phyloP scores from a whole-genome alignment of 768 basidiomycete species.

The Albatrellus ellisii region DNA sequence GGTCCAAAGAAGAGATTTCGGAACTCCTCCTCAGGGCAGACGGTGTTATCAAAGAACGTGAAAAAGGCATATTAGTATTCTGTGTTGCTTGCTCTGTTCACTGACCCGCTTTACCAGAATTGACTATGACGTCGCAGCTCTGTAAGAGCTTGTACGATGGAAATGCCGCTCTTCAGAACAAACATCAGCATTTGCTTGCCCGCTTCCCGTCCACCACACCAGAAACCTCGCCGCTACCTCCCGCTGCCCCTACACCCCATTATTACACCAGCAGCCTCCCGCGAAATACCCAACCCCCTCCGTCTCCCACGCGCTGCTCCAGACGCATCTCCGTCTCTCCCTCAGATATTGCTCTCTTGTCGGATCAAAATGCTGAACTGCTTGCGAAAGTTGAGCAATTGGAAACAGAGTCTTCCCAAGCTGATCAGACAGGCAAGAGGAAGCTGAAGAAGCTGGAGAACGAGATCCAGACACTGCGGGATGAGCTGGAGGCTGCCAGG shows the following conservation, averaged over 20 bases:
- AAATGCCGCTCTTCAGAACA: conserved; percentile 53
- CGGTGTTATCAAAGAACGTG: conserved; percentile 61
- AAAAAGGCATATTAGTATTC: conserved; percentile 42
- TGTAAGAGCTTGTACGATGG: conserved; percentile 60
- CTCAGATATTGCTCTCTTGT: conserved; percentile 53
- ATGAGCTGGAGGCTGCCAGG: conserved; percentile 69
- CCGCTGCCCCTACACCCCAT: conserved; percentile 14
- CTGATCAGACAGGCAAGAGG: conserved; percentile 55
- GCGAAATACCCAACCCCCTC: conserved; percentile 2
- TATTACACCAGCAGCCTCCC: conserved; percentile 8
- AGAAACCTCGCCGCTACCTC: conserved; percentile 14
- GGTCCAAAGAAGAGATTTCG: conserved; percentile 61
- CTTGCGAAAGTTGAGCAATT: conserved; percentile 62
- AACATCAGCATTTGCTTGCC: conserved; percentile 59
- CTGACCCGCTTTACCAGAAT: conserved; percentile 29
- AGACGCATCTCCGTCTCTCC: conserved; percentile 53
- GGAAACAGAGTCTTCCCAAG: conserved; percentile 51
- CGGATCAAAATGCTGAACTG: conserved; percentile 78
- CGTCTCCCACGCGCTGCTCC: conserved; percentile 18
- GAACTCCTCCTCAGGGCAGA: conserved; percentile 61
- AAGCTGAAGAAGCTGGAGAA: conserved; percentile 63
- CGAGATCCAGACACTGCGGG: conserved; percentile 62
- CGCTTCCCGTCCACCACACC: conserved; percentile 30
- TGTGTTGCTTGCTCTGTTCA: not conserved
- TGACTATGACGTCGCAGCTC: conserved; percentile 51